A percentile compares a stretch with the other conserved stretches of the same genome.
Conservation (phyloP, 306 rosid genomes). For the Vigna reflexopilosa region DNA sequence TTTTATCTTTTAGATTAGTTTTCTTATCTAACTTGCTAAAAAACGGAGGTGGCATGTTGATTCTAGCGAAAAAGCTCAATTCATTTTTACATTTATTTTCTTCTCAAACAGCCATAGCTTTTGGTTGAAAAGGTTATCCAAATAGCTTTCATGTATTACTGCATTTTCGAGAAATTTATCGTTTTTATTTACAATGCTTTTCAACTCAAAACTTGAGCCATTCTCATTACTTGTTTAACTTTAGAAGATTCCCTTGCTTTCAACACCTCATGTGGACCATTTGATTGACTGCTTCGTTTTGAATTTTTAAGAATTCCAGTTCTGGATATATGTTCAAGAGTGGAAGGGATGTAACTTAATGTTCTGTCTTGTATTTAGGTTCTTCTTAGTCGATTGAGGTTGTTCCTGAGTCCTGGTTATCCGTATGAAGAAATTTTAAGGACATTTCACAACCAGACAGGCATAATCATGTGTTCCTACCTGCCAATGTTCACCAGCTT, state of each 20-base stretch:
- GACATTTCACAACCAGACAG: slow-evolving; percentile 83
- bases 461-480: slow-evolving; percentile 81
- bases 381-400: slow-evolving; percentile 79
- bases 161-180: not conserved
- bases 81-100: too few relatives aligned
- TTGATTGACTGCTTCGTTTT: not conserved
- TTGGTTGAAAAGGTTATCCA: not conserved
- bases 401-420: slow-evolving; percentile 89
- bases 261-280: not conserved
- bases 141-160: not conserved
- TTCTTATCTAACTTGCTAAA: too few relatives aligned
- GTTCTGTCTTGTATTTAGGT: slow-evolving; percentile 59
- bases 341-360: slow-evolving; percentile 7
- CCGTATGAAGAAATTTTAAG: slow-evolving; percentile 84
- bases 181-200: not conserved
- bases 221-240: not conserved
- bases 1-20: too few relatives aligned
- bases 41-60: too few relatives aligned
- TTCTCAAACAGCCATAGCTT: not conserved
- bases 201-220: not conserved
- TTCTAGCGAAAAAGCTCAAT: too few relatives aligned
- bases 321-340: not conserved
- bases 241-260: not conserved
- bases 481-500: slow-evolving; percentile 75
- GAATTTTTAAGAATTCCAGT: not conserved